Percentiles rank a stretch among this genome's conserved stretches.
Conservation (phyloP, 176 grass and related monocot genomes). For the Carex parvula region DNA sequence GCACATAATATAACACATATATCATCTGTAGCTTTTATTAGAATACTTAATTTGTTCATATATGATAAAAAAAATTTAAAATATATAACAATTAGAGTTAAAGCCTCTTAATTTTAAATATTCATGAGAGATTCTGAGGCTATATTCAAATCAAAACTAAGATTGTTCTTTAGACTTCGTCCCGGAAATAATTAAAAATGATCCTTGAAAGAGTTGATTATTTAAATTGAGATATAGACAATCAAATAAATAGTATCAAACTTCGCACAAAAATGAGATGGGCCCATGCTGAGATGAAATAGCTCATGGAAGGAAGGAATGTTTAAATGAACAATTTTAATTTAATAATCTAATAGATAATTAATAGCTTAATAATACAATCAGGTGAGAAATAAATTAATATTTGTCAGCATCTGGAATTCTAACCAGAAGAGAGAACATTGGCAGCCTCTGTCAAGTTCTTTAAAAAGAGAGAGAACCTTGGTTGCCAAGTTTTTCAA, state of each 20-base stretch:
- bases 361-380: neutral
- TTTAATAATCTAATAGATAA: neutral
- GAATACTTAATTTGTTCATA: neutral
- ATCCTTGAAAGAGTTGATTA: neutral
- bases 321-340: neutral
- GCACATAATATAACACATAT: neutral
- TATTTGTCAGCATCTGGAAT: neutral
- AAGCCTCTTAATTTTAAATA: no score
- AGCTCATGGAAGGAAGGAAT: neutral
- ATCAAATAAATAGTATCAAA: neutral
- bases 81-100: no score
- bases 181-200: no score
- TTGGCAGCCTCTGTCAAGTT: no score
- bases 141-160: no score
- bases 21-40: neutral
- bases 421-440: neutral
- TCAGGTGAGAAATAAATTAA: neutral
- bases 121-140: no score
- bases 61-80: no score
- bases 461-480: no score
- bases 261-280: neutral
- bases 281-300: neutral
- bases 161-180: no score
- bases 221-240: neutral
- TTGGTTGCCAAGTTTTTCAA: no score